Conservation (phyloP, 179 eudicot species). For the Spergularia azorica region DNA sequence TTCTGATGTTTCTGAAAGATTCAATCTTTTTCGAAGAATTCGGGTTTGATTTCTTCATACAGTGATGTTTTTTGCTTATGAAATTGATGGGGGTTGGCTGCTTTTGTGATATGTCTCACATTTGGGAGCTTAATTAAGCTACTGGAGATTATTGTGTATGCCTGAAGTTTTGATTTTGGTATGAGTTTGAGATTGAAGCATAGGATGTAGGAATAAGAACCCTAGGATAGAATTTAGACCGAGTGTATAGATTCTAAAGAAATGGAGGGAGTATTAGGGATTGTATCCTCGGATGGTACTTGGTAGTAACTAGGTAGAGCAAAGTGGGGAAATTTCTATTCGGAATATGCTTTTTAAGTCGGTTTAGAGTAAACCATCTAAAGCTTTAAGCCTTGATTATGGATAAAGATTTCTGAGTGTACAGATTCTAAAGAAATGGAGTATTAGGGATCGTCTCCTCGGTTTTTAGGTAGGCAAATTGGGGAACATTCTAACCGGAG, state of each 20-base stretch:
- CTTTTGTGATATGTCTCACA: neutral
- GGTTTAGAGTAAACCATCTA: neutral
- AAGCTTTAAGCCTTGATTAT: neutral
- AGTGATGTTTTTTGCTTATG: neutral
- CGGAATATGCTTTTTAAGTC: neutral
- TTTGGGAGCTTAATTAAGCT: neutral
- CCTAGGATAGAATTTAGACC: too few relatives aligned
- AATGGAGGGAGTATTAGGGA: too few relatives aligned
- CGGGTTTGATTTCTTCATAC: neutral
- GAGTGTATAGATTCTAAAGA: too few relatives aligned
- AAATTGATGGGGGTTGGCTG: neutral
- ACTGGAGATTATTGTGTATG: neutral
- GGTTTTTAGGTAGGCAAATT: too few relatives aligned
- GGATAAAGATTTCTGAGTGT: neutral
- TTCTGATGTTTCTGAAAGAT: neutral
- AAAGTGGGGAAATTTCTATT: too few relatives aligned
- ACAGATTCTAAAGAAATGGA: too few relatives aligned
- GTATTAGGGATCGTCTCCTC: too few relatives aligned
- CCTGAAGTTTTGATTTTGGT: neutral
- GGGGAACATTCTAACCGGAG: too few relatives aligned
- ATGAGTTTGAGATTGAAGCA: too few relatives aligned
- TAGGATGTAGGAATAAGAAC: too few relatives aligned
- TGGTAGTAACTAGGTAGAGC: too few relatives aligned
- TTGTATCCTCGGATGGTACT: too few relatives aligned
- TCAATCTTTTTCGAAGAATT: neutral